Evolutionary conservation across 257 asterid species (phyloP), one percentile per base, ranked within the genome.

Genomic region (Scutellaria minor): DNA sequence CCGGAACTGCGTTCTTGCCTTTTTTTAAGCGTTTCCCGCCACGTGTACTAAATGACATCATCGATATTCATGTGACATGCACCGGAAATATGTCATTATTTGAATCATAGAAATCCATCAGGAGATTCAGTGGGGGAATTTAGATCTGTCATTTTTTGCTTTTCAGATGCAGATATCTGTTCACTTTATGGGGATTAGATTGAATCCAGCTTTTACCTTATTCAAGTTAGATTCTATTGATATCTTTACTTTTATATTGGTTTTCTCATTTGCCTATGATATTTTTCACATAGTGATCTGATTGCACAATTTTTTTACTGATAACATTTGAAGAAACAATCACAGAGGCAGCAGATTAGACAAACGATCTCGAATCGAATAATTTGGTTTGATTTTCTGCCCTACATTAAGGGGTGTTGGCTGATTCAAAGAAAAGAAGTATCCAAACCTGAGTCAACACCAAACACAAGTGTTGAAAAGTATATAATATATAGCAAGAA

Each of bases 381-480:
- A n/a, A n/a, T n/a, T n/a, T n/a, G n/a, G n/a, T n/a, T n/a, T n/a
- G 46, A 59, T 35, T 59, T 42, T 5, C 44, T 27, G 42, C 6
- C 54, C 35, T 27, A 27, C 3, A 27, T 27, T 4, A 27, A 24
- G 24, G 31, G 39, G 68, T 60, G 62, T 68, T 74, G 79, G 79
- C 79, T 57, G 42, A 64, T 79, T 74, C 77, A 78, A 75, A 69
- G 70, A 14, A 35, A 11, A 62, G 45, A 61, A 57, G 77, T 48
- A 39, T 22, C 66, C 46, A 50, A 61, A 64, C 63, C 42, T 6
- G 68, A 70, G 83, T 70, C 75, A 64, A 75, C 76, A 56, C 80
- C 74, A 64, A 64, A 69, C 61, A 70, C 6, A 70, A 56, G 70
- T 63, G 66, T 54, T 61, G 2, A 41, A 42, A 62, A 24, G 51